Percentiles rank a stretch among this genome's conserved stretches.
Evolutionary conservation across 805 yeast species (phyloP).

Genomic region (Debaryomyces castellii): DNA sequence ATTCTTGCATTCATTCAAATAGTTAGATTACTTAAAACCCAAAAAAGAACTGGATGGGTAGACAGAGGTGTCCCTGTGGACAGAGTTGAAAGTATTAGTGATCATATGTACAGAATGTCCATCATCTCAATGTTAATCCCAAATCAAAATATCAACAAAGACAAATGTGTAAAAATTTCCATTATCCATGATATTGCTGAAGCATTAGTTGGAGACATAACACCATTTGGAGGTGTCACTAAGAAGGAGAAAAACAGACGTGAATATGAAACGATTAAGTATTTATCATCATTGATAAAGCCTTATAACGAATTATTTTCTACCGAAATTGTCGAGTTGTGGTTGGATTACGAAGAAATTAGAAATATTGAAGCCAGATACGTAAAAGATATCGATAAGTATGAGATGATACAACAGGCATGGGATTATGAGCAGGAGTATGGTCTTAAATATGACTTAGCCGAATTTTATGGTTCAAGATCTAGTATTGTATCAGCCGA

Average conservation of each 20-base stretch:
- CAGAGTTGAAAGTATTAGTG: conserved; percentile 74
- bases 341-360: conserved; percentile 89
- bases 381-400: conserved; percentile 93
- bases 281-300: conserved; percentile 56
- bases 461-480: conserved; percentile 68
- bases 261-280: conserved; percentile 71
- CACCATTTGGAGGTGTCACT: conserved; percentile 67
- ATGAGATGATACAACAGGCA: conserved; percentile 79
- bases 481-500: conserved; percentile 67
- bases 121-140: conserved; percentile 72
- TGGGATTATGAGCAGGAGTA: conserved; percentile 77
- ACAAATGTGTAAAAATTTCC: conserved; percentile 80
- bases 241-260: conserved; percentile 83
- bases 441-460: conserved; percentile 56
- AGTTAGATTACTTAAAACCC: conserved; percentile 69
- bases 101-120: conserved; percentile 95
- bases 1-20: conserved; percentile 62
- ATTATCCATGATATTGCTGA: conserved; percentile 94
- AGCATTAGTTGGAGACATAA: conserved; percentile 89
- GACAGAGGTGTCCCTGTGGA: conserved; percentile 55
- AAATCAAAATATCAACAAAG: conserved; percentile 51
- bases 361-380: conserved; percentile 79
- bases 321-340: conserved; percentile 61
- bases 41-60: conserved; percentile 92
- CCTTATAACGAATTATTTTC: conserved; percentile 68